Percentiles rank a stretch among this genome's conserved stretches.
phyloP scores from a whole-genome alignment of 495 filamentous ascomycete species.

The Aspergillus baeticus region DNA sequence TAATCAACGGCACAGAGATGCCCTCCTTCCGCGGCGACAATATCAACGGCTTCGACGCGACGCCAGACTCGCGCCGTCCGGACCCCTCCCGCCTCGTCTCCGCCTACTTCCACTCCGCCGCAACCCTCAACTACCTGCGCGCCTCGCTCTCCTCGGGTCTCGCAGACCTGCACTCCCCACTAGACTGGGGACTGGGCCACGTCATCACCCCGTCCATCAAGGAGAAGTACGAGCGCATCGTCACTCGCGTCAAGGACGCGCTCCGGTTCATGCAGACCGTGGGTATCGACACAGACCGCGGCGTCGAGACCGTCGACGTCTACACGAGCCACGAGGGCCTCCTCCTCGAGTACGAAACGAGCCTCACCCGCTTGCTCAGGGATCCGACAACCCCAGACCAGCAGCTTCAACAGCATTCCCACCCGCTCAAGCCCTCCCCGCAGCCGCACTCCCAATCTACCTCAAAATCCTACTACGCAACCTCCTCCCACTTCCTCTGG shows the following conservation, averaged over 20 bases:
- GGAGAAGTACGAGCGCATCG: constrained; percentile 78
- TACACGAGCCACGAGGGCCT: constrained; percentile 95
- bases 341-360: constrained; percentile 91
- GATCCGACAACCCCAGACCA: constrained; percentile 47
- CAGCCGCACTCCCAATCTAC: not conserved
- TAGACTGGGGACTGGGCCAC: constrained; percentile 96
- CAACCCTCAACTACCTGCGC: constrained; percentile 89
- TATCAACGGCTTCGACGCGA: constrained; percentile 77
- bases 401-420: not conserved
- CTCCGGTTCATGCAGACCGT: constrained; percentile 94
- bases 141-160: constrained; percentile 82
- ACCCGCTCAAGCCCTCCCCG: not conserved
- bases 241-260: constrained; percentile 83
- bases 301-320: constrained; percentile 88
- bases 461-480: constrained; percentile 67
- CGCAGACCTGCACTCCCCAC: constrained; percentile 86
- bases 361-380: constrained; percentile 71
- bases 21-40: constrained; percentile 94
- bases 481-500: constrained; percentile 97
- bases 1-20: constrained; percentile 73
- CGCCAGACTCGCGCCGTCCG: constrained; percentile 62
- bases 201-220: constrained; percentile 81
- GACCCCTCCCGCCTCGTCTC: constrained; percentile 83
- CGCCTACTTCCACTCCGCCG: constrained; percentile 93
- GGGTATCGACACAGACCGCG: constrained; percentile 81